These are phyloP conservation scores for Adenanthera pavonina DNA, from an alignment of 306 rosid species.

Conservation along the genomic window DNA sequence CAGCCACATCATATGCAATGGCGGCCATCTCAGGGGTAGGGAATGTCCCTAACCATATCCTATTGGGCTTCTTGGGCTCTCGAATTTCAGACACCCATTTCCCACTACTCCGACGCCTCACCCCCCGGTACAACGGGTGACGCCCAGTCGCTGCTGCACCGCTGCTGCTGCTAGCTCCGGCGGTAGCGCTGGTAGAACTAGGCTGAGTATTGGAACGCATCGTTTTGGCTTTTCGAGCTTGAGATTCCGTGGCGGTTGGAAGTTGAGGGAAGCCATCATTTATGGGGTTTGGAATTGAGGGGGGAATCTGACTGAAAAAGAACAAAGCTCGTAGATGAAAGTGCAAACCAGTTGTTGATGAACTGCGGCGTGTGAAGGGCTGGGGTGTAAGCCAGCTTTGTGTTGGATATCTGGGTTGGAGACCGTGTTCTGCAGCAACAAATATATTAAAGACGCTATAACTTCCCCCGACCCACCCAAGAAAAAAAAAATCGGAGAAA, in stretches of 20 bases:
- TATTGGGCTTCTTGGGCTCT: constrained; percentile 52
- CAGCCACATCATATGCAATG: constrained; percentile 90
- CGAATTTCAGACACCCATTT: constrained; percentile 65
- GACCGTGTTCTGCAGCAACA: constrained; percentile 36
- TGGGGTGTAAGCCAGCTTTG: constrained; percentile 52
- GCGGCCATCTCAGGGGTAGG: constrained; percentile 94
- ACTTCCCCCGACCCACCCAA: background rate
- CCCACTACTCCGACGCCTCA: constrained; percentile 54
- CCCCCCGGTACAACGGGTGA: constrained; percentile 53
- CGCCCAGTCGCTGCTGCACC: constrained; percentile 42
- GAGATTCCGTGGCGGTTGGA: constrained; percentile 37
- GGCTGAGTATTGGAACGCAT: constrained; percentile 34
- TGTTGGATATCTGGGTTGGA: constrained; percentile 49
- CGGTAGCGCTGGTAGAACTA: background rate
- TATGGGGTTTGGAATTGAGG: constrained; percentile 30
- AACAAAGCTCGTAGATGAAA: constrained; percentile 29
- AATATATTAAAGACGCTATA: background rate
- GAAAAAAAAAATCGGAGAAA: background rate
- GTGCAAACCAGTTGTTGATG: constrained; percentile 57
- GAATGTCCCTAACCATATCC: constrained; percentile 94
- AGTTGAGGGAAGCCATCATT: constrained; percentile 50
- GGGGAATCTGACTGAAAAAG: background rate
- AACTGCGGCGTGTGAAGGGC: constrained; percentile 47
- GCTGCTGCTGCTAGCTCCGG: constrained; percentile 34
- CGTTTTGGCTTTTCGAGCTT: background rate